Conservation (phyloP, 2,329 filamentous ascomycete genomes). For the Fusarium sp. region DNA sequence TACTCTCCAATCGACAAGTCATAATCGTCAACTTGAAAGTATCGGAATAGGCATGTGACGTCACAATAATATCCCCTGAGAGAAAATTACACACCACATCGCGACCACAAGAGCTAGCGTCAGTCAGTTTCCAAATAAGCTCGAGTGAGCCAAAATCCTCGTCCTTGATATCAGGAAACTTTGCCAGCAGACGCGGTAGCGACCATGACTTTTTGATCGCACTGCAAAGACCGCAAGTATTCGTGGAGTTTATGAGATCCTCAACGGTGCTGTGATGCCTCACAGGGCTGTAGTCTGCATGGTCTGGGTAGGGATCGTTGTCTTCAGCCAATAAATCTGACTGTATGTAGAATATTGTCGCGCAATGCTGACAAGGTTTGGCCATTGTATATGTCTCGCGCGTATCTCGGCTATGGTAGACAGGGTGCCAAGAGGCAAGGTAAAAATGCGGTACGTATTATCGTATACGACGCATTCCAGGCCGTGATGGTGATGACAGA, state of each 20-base stretch:
- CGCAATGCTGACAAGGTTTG: background rate
- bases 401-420: background rate
- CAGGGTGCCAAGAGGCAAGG: too few species aligned
- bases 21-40: constrained; percentile 1
- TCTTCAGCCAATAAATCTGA: background rate
- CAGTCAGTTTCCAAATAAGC: background rate
- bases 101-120: background rate
- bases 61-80: background rate
- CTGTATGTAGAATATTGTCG: background rate
- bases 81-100: background rate
- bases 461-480: background rate
- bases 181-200: background rate
- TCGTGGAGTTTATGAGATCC: background rate
- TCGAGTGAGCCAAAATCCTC: background rate
- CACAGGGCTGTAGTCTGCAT: background rate
- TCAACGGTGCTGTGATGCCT: background rate
- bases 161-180: background rate
- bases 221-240: background rate
- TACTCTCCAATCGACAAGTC: background rate
- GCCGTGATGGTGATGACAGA: background rate
- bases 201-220: background rate
- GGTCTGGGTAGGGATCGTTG: background rate
- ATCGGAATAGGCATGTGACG: background rate
- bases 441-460: background rate
- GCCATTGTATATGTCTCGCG: background rate